Conservation (phyloP, 192 early-diverging fungal species). For the Irineochytrium annulatum region DNA sequence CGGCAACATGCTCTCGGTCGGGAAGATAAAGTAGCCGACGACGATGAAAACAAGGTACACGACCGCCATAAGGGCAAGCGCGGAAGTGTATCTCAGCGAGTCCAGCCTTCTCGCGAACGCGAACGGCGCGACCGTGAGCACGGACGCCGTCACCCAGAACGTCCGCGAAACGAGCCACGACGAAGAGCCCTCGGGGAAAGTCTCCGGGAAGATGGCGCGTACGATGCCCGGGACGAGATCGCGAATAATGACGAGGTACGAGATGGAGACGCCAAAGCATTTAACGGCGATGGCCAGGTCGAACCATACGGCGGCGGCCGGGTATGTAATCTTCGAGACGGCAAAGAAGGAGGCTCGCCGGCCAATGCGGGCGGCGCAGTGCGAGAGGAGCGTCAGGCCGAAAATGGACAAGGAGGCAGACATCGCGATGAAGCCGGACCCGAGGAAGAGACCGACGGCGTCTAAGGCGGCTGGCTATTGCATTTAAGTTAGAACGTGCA, state of each 20-base stretch:
- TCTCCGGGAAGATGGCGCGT: slow-evolving; percentile 27
- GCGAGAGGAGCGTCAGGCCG: slow-evolving; percentile 81
- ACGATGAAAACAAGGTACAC: slow-evolving; percentile 85
- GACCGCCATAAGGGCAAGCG: slow-evolving; percentile 80
- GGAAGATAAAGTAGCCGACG: slow-evolving; percentile 57
- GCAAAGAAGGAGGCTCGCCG: slow-evolving; percentile 87
- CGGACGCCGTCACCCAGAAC: slow-evolving; percentile 84
- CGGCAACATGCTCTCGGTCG: slow-evolving; percentile 31
- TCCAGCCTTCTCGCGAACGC: slow-evolving; percentile 80
- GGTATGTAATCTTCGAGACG: slow-evolving; percentile 86
- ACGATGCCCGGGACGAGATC: slow-evolving; percentile 72
- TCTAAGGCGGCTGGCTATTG: slow-evolving; percentile 78
- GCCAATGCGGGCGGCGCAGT: slow-evolving; percentile 67
- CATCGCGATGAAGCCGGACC: slow-evolving; percentile 74
- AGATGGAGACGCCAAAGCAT: slow-evolving; percentile 95
- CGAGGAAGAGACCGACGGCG: slow-evolving; percentile 75
- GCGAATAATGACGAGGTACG: slow-evolving; percentile 93
- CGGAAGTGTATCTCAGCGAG: slow-evolving; percentile 84
- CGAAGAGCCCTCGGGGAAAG: slow-evolving; percentile 12
- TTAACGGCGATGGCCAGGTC: slow-evolving; percentile 97
- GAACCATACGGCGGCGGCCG: slow-evolving; percentile 79
- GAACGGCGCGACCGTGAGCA: slow-evolving; percentile 69
- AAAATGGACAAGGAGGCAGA: slow-evolving; percentile 70
- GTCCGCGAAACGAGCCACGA: slow-evolving; percentile 28
- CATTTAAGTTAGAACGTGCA: slow-evolving; percentile 1